These are phyloP conservation scores for Mycena sp. DNA, from an alignment of 1,284 basidiomycete species.

Conservation along the genomic window DNA sequence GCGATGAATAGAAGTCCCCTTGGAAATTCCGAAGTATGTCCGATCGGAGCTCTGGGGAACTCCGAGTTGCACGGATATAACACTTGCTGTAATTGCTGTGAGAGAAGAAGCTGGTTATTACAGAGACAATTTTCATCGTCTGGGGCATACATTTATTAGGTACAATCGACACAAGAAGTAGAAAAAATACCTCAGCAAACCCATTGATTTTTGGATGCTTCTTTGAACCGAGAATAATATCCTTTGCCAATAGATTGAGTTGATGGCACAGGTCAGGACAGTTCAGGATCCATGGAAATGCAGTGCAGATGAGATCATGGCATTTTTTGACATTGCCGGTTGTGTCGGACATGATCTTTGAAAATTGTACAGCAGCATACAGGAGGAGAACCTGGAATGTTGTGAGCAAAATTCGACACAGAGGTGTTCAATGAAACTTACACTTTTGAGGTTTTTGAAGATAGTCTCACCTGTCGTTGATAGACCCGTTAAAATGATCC, in stretches of 20 bases:
- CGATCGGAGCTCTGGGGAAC: too few relatives aligned
- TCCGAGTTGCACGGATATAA: too few relatives aligned
- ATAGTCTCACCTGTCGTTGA: constrained; percentile 18
- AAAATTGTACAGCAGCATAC: constrained; percentile 21
- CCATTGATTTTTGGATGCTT: constrained; percentile 18
- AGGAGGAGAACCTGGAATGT: constrained; percentile 18
- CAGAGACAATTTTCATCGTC: constrained; percentile 8
- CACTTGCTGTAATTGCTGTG: constrained; percentile 30
- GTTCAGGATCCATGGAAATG: constrained; percentile 32
- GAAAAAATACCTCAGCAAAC: constrained; percentile 15
- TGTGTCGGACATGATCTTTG: constrained; percentile 27
- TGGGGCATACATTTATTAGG: not conserved
- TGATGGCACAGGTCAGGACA: constrained; percentile 29
- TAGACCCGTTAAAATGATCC: constrained; percentile 23
- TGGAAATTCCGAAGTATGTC: too few relatives aligned
- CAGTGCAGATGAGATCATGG: constrained; percentile 13
- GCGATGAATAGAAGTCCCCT: too few relatives aligned
- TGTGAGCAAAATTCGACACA: not conserved
- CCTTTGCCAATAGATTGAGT: constrained; percentile 28
- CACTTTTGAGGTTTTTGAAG: constrained; percentile 1
- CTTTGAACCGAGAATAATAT: constrained; percentile 29
- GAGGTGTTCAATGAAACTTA: not conserved
- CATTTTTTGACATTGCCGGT: constrained; percentile 29
- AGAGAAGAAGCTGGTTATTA: constrained; percentile 18
- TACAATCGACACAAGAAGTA: not conserved